Evolutionary conservation across 495 filamentous ascomycete genomes (phyloP), one percentile per base, ranked within the genome.

Genomic region (Apodospora peruviana): DNA sequence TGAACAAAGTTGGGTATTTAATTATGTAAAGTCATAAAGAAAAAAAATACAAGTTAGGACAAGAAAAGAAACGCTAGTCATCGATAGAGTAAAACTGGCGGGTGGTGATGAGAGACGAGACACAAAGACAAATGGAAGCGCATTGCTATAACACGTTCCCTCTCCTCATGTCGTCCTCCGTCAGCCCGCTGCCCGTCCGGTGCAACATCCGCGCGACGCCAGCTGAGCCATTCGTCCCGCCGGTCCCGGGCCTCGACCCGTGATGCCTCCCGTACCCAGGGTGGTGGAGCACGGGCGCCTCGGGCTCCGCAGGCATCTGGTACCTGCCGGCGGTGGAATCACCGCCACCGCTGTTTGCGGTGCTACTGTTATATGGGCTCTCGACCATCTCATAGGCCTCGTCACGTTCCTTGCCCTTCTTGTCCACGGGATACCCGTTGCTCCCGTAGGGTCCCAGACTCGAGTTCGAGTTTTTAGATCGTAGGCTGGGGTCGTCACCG

Each of bases 371-470:
- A 35, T 61, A 63, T 11, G 62, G 62, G 37, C 57, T 61, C 34
- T 66, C 60, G 1, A 67, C 59, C 61, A 68, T 57, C 46, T 65
- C 62, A 41, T 65, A 65, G 29, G 45, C 38, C 42, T 60, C 62
- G 16, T 51, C 66, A 21, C 57, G 48, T 18, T 59, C 56, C 56
- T 69, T 67, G 22, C 61, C 66, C 52, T 66, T 64, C 27, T 39
- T 37, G n/a, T 61, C 58, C 5, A 40, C 34, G 9, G 36, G 40
- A 20, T 43, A 50, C 11, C 45, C 45, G 43, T 52, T 47, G 17
- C 27, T 48, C 21, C 58, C 58, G 35, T 41, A 27, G 17, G 17
- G n/a, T 17, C 27, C 34, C 24, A 59, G 37, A n/a, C 40, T 59
- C 4, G 46, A 23, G 38, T 60, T 55, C 0, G 59, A 61, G 19